Conservation (phyloP, 176 grass and related monocot genomes). For the Rhynchospora pubera region DNA sequence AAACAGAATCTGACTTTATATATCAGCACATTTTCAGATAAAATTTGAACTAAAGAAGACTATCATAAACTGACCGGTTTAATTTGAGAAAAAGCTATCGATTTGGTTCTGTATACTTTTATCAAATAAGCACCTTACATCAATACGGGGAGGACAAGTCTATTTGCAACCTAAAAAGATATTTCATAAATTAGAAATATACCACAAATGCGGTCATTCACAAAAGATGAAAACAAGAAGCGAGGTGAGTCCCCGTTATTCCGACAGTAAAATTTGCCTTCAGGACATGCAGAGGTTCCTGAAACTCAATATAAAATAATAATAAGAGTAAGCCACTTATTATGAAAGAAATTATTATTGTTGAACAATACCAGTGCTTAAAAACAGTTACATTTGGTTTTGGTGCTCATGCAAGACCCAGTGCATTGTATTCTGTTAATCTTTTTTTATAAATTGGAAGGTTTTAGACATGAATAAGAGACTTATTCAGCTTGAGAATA, state of each 20-base stretch:
- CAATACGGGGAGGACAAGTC: not conserved
- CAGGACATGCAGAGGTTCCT: constrained; percentile 93
- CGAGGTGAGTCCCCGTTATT: constrained; percentile 62
- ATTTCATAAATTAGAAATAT: constrained; percentile 27
- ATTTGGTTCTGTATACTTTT: not conserved
- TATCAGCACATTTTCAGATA: not conserved
- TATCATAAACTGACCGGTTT: not conserved
- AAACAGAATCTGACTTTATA: not conserved
- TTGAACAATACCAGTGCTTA: not conserved
- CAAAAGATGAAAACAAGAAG: constrained; percentile 76
- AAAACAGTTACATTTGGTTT: too few species aligned
- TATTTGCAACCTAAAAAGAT: constrained; percentile 9
- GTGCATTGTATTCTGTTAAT: not conserved
- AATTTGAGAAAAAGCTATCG: not conserved
- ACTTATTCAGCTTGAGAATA: not conserved
- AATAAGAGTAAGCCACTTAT: not conserved
- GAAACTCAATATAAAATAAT: constrained; percentile 7
- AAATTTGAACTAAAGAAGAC: not conserved
- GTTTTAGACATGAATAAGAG: not conserved
- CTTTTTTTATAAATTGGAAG: not conserved
- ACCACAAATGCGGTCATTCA: constrained; percentile 95
- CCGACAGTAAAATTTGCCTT: constrained; percentile 83
- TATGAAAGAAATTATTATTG: not conserved
- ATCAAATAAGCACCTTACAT: not conserved
- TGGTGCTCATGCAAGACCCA: constrained; percentile 1